Percentiles rank a stretch among this genome's conserved stretches.
Conservation (phyloP, 306 rosid genomes). For the Begonia masoniana region DNA sequence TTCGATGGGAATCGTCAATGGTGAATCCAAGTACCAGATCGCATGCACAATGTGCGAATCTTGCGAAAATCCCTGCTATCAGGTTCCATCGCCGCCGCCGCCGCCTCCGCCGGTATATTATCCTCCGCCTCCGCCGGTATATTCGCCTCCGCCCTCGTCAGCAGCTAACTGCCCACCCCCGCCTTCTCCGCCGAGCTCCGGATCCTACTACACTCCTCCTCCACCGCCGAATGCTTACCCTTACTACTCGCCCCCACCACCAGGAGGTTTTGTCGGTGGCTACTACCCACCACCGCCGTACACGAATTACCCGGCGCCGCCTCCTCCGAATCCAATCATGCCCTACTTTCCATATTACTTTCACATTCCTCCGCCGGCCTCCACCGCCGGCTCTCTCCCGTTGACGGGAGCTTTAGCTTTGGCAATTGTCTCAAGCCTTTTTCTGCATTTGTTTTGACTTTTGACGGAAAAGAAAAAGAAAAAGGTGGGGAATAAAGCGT, state of each 20-base stretch:
- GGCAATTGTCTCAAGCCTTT: slow-evolving; percentile 10
- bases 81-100: slow-evolving; percentile 38
- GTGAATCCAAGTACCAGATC: slow-evolving; percentile 46
- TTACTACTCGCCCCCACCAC: slow-evolving; percentile 33
- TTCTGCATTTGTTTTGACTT: slow-evolving; percentile 28
- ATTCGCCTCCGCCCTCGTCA: slow-evolving; percentile 10
- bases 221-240: slow-evolving; percentile 64
- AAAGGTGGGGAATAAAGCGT: slow-evolving; percentile 1
- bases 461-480: slow-evolving; percentile 14
- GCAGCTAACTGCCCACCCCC: slow-evolving; percentile 45
- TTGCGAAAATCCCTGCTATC: slow-evolving; percentile 70
- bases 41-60: slow-evolving; percentile 86
- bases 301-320: slow-evolving; percentile 53
- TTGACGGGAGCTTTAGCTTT: slow-evolving; percentile 3
- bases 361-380: slow-evolving; percentile 56
- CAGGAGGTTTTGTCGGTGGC: slow-evolving; percentile 15
- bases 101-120: slow-evolving; percentile 5
- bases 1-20: no score
- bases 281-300: slow-evolving; percentile 57
- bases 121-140: slow-evolving; percentile 21
- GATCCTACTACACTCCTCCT: slow-evolving; percentile 27
- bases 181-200: slow-evolving; percentile 44
- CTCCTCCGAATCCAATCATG: slow-evolving; percentile 95
- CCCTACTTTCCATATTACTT: slow-evolving; percentile 84
- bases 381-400: slow-evolving; percentile 18